Evolutionary conservation across 345 rosid species (phyloP).

Genomic region (Mangifera indica): DNA sequence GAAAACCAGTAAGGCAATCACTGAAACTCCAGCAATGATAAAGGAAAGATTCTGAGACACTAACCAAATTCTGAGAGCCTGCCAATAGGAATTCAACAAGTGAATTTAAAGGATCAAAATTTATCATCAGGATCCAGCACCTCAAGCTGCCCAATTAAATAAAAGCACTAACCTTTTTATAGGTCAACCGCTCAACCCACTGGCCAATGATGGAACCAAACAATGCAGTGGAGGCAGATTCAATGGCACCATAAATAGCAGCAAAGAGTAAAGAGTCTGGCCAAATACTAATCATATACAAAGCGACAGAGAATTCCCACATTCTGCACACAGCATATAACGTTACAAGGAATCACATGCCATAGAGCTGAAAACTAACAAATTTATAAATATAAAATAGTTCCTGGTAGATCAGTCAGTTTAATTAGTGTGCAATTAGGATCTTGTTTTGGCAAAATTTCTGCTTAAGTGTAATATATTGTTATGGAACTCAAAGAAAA

Average conservation of each 20-base stretch:
- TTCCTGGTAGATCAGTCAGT: too few species aligned
- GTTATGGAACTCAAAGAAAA: too few species aligned
- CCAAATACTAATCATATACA: slow-evolving; percentile 90
- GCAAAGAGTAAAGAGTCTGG: slow-evolving; percentile 79
- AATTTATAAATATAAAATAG: background rate
- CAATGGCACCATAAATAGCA: slow-evolving; percentile 75
- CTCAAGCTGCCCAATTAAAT: background rate
- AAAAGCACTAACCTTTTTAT: slow-evolving; percentile 42
- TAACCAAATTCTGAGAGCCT: slow-evolving; percentile 82
- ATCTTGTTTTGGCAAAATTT: too few species aligned
- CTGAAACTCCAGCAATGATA: slow-evolving; percentile 65
- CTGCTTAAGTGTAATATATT: too few species aligned
- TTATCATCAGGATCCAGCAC: background rate
- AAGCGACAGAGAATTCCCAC: slow-evolving; percentile 92
- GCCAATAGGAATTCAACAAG: slow-evolving; percentile 16
- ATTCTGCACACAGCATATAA: slow-evolving; percentile 47
- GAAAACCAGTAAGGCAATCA: slow-evolving; percentile 47
- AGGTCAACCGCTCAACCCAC: slow-evolving; percentile 55
- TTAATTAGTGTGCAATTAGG: too few species aligned
- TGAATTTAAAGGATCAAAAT: background rate
- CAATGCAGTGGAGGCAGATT: slow-evolving; percentile 67
- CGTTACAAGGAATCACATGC: background rate
- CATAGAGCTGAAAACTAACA: background rate
- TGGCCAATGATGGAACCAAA: slow-evolving; percentile 70
- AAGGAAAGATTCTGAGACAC: slow-evolving; percentile 71